These are phyloP conservation scores for Mediolabrus comicus DNA, from an alignment of 108 stramenopile genomes.

Conservation along the genomic window DNA sequence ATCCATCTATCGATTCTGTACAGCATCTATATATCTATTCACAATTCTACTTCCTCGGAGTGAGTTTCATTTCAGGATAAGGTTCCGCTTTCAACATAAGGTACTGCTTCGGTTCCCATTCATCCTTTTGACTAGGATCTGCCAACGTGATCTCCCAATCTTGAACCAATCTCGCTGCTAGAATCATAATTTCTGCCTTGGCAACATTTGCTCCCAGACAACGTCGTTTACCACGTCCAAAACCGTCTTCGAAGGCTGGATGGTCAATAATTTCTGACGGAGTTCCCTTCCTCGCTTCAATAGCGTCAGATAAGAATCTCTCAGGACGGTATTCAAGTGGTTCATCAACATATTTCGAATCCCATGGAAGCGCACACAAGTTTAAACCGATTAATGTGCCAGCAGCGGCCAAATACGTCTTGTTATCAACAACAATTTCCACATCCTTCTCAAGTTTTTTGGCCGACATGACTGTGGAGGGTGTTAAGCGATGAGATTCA, in stretches of 20 bases:
- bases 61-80: slow-evolving; percentile 26
- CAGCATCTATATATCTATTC: neutral
- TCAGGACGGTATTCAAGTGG: slow-evolving; percentile 22
- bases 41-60: neutral
- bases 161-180: slow-evolving; percentile 31
- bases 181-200: slow-evolving; percentile 30
- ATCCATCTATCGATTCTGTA: too few species aligned
- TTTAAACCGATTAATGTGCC: slow-evolving; percentile 14
- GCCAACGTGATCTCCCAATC: slow-evolving; percentile 28
- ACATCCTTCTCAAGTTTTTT: slow-evolving; percentile 19
- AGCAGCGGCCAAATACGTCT: slow-evolving; percentile 6
- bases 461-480: neutral
- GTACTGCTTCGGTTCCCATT: slow-evolving; percentile 26
- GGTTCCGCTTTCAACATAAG: slow-evolving; percentile 39
- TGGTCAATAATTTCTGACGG: slow-evolving; percentile 38
- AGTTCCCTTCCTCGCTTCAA: slow-evolving; percentile 30
- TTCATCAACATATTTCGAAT: slow-evolving; percentile 14
- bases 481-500: slow-evolving; percentile 37
- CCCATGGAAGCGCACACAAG: slow-evolving; percentile 25
- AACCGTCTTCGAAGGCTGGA: slow-evolving; percentile 29
- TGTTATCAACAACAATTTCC: slow-evolving; percentile 14
- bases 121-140: slow-evolving; percentile 1
- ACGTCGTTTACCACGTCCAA: slow-evolving; percentile 32
- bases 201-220: slow-evolving; percentile 36
- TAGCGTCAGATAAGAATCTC: slow-evolving; percentile 20